Conservation (phyloP, 768 basidiomycete species). For the Phlegmacium glaucopus region DNA sequence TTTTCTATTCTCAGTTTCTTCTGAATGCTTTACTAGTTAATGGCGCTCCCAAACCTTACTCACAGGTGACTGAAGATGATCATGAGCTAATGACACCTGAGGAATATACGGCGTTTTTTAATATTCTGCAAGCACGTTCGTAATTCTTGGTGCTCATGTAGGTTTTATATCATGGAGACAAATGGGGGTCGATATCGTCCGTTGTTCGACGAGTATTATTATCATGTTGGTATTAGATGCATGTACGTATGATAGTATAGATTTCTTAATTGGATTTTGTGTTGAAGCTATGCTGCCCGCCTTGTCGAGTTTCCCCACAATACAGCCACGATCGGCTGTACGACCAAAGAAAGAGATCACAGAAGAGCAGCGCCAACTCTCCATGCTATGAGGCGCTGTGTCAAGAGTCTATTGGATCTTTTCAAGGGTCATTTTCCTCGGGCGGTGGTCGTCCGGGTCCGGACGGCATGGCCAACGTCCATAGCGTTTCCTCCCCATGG, state of each 20-base stretch:
- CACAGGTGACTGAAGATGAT: slow-evolving; percentile 86
- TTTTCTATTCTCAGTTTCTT: neutral
- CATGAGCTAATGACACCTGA: slow-evolving; percentile 92
- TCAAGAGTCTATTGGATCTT: no score
- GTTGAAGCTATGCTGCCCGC: no score
- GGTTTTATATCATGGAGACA: neutral
- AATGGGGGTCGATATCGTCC: neutral
- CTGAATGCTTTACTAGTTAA: slow-evolving; percentile 48
- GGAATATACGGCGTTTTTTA: slow-evolving; percentile 82
- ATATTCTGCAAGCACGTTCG: slow-evolving; percentile 54
- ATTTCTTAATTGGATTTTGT: neutral
- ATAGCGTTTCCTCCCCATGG: no score
- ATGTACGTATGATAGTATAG: neutral
- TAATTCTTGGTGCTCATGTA: slow-evolving; percentile 6
- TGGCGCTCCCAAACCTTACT: slow-evolving; percentile 69
- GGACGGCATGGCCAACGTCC: no score
- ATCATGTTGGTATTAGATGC: neutral
- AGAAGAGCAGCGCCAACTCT: no score
- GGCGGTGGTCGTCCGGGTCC: no score
- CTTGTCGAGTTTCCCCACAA: no score
- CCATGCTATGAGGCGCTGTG: no score
- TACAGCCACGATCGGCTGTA: no score
- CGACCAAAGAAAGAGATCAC: no score
- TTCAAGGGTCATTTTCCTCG: no score
- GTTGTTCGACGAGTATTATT: neutral